These are phyloP conservation scores for Phytophthora pinifolia DNA, from an alignment of 352 stramenopile species.

Conservation along the genomic window DNA sequence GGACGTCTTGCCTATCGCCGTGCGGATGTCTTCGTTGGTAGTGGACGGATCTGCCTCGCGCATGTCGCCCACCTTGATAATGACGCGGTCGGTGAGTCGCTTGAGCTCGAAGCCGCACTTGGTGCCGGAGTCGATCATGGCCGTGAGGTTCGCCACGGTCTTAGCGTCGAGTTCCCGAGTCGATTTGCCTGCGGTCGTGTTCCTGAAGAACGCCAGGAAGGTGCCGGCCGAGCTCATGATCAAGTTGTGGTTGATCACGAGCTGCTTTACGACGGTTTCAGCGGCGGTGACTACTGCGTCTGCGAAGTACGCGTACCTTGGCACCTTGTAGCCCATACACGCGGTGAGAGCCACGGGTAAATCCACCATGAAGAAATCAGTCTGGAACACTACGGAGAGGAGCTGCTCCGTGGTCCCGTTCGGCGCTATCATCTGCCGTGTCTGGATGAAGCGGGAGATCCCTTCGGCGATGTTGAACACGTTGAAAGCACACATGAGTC, in stretches of 20 bases:
- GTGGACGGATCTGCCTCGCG: conserved; percentile 25
- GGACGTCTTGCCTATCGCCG: conserved; percentile 38
- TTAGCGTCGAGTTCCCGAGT: conserved; percentile 25
- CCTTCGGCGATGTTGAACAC: conserved; percentile 51
- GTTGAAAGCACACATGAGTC: conserved; percentile 50
- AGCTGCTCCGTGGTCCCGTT: conserved; percentile 57
- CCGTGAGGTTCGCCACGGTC: conserved; percentile 32
- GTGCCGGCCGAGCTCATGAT: conserved; percentile 35
- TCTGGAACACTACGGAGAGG: conserved; percentile 46
- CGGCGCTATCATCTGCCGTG: conserved; percentile 33
- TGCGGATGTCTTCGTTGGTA: conserved; percentile 43
- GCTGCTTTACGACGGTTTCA: conserved; percentile 36
- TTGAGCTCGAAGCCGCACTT: conserved; percentile 52
- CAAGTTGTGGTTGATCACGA: conserved; percentile 43
- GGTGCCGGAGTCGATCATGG: conserved; percentile 35
- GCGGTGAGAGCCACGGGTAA: conserved; percentile 50
- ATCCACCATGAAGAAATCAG: conserved; percentile 55
- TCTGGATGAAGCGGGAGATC: conserved; percentile 42
- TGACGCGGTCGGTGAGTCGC: conserved; percentile 43
- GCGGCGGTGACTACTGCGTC: conserved; percentile 37
- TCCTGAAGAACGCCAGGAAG: conserved; percentile 39
- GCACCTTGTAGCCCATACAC: conserved; percentile 43
- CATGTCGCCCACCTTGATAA: conserved; percentile 42
- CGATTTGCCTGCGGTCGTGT: conserved; percentile 21
- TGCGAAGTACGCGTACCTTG: conserved; percentile 23